Base-by-base conservation (phyloP, 768 basidiomycete species). In the Coprinellus micaceus region DNA sequence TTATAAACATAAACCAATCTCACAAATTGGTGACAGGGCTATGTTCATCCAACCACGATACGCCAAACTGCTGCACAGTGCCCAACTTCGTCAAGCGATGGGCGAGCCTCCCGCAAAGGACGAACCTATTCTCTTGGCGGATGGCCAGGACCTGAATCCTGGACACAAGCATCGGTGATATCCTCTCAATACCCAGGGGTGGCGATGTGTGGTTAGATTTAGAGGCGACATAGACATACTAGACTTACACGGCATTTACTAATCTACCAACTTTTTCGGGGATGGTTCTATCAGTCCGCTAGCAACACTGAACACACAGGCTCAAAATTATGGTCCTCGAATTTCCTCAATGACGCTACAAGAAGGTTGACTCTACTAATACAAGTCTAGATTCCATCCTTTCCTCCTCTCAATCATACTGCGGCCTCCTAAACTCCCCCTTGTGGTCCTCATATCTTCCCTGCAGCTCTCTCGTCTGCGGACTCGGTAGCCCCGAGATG, bases 11-110 rank as follows among this genome's bases (percentile, higher is more conserved):
- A 25, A 56, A 56, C 13, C 37, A 26, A 44, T 39, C 36, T 2
- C 2, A 24, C 0, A 52, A 26, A 43, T 6, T 52, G 17, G n/a
- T 37, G 36, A 12, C 65, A 92, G 91, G 0, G 90, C 83, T 0
- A 76, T 87, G 36, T 97, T 96, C 64, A 83, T 98, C 13, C 93
- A 98, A 64, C 95, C 95, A 1, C 85, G 83, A 56, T 94, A 95
- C 63, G 89, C 94, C 2, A 83, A 86, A 55, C 75, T 94, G 49
- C 76, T 97, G 25, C 83, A 84, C 61, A 79, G 80, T 36, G 73
- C 71, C 1, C 76, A 79, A 2, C 69, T 93, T 1, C 79, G 77
- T 53, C 81, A 86, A 59, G 79, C 82, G 1, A 79, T 94, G 71
- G 91, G 92, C 6, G 79, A 81, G 52, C 81, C 82, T 37, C 69